Conservation (phyloP, 73 alveolate genomes). For the Symbiodinium pilosum region DNA sequence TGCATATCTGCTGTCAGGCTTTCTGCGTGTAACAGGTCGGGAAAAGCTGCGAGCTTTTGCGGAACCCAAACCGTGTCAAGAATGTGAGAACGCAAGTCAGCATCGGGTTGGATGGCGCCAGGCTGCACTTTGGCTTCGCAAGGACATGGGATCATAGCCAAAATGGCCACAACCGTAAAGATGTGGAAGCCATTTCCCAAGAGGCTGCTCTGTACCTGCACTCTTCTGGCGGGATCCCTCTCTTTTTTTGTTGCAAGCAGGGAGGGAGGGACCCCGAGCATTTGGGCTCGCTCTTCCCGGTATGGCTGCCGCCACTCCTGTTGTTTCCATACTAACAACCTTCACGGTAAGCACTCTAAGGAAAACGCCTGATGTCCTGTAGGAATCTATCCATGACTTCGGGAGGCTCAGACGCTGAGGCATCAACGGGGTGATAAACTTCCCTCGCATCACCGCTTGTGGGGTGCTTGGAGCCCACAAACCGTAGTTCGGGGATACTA, state of each 20-base stretch:
- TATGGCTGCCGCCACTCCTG: neutral
- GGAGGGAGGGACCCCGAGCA: neutral
- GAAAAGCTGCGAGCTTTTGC: neutral
- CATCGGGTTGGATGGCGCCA: neutral
- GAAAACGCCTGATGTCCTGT: neutral
- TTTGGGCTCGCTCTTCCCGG: neutral
- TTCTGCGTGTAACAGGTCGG: neutral
- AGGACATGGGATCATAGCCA: neutral
- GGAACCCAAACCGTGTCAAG: conserved; percentile 8
- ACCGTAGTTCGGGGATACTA: neutral
- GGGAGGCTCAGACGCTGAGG: neutral
- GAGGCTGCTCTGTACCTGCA: neutral
- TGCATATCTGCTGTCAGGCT: neutral
- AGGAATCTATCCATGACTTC: neutral
- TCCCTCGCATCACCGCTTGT: neutral
- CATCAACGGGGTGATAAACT: neutral
- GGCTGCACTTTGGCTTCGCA: neutral
- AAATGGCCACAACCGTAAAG: neutral
- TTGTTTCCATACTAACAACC: neutral
- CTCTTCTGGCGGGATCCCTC: neutral
- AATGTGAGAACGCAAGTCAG: neutral
- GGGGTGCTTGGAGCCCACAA: neutral
- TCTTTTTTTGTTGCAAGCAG: neutral
- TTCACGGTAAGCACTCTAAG: neutral
- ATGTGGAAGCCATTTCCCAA: conserved; percentile 44